These are phyloP conservation scores for Leccinum ambiguum DNA, from an alignment of 1,284 basidiomycete genomes.

Conservation along the genomic window DNA sequence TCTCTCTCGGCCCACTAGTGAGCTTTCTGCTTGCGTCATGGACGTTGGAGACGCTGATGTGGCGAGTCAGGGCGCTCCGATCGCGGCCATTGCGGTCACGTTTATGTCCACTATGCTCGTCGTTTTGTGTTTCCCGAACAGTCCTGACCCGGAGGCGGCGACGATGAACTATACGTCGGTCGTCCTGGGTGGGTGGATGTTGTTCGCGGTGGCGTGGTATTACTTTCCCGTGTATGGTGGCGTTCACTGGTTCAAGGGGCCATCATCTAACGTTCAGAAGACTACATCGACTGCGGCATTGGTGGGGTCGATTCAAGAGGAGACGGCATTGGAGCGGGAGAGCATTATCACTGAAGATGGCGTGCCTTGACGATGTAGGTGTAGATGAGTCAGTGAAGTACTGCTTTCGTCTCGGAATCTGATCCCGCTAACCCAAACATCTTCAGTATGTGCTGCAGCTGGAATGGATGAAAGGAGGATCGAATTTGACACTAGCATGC, in stretches of 20 bases:
- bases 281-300: neutral
- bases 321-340: neutral
- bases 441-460: neutral
- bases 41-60: neutral
- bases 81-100: slow-evolving; percentile 1
- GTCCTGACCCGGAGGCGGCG: neutral
- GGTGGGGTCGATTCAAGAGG: neutral
- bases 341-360: neutral
- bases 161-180: slow-evolving; percentile 5
- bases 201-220: neutral
- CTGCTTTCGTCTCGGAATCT: neutral
- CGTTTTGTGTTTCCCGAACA: neutral
- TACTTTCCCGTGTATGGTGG: neutral
- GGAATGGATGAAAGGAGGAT: no score
- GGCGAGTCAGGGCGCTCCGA: neutral
- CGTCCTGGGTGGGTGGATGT: neutral
- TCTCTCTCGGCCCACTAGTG: no score
- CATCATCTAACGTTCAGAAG: neutral
- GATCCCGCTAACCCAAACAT: neutral
- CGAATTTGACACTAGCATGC: no score
- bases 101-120: slow-evolving; percentile 2
- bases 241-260: slow-evolving; percentile 1
- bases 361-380: neutral
- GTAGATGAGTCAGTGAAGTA: neutral
- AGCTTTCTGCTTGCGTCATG: no score